Percentiles rank a stretch among this genome's conserved stretches.
phyloP scores from a whole-genome alignment of 139 green algal genomes.

The Chlamydomonas eustigma region DNA sequence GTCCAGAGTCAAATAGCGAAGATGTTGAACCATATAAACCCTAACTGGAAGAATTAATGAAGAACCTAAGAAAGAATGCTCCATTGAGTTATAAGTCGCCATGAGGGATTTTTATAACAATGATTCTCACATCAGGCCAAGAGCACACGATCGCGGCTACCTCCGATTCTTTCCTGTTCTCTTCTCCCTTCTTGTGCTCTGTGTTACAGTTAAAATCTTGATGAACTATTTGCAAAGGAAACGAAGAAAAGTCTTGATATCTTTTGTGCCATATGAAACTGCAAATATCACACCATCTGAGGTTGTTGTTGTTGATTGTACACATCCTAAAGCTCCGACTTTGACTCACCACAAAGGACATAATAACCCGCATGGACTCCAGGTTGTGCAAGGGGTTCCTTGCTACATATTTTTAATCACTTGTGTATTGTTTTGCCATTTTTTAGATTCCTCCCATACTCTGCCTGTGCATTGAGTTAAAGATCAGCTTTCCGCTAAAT shows the following conservation, averaged over 20 bases:
- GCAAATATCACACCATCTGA: not conserved
- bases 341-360: conserved; percentile 60
- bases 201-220: not conserved
- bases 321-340: conserved; percentile 40
- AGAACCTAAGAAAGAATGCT: too few species aligned
- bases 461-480: not conserved
- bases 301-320: conserved; percentile 49
- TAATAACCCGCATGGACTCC: conserved; percentile 44
- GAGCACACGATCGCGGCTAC: too few species aligned
- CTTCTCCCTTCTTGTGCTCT: not conserved
- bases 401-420: not conserved
- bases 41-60: too few species aligned
- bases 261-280: not conserved
- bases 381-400: not conserved
- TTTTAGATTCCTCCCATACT: not conserved
- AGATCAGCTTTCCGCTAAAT: not conserved
- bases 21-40: too few species aligned
- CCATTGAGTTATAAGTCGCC: too few species aligned
- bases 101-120: not conserved
- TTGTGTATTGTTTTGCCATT: too few species aligned
- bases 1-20: too few species aligned
- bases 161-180: not conserved
- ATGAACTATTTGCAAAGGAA: not conserved
- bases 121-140: not conserved
- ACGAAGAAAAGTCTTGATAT: not conserved